Conservation (phyloP, 331 rosid species). For the Telfairia occidentalis region DNA sequence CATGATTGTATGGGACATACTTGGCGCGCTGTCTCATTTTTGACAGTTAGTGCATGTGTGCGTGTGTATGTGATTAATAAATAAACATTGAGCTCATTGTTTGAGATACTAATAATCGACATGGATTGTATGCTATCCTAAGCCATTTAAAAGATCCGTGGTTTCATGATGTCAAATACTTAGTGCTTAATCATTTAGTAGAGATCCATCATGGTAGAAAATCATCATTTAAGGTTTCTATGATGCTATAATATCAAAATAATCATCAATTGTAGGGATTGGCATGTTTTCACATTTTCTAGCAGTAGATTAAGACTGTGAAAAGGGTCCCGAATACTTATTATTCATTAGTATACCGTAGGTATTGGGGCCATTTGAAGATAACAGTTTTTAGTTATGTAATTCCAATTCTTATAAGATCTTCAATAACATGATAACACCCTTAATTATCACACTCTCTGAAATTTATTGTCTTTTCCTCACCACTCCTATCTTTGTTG, state of each 20-base stretch:
- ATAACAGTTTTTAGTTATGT: background rate
- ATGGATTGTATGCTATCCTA: background rate
- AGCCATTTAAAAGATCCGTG: background rate
- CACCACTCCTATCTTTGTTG: background rate
- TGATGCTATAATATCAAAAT: background rate
- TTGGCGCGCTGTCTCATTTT: background rate
- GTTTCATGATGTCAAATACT: background rate
- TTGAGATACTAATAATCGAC: background rate
- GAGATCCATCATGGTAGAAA: background rate
- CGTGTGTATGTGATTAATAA: background rate
- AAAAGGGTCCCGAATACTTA: background rate
- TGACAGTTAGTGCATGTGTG: background rate
- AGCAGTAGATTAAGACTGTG: background rate
- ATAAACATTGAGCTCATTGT: background rate
- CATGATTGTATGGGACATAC: conserved; percentile 35
- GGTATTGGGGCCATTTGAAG: background rate
- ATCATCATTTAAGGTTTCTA: background rate
- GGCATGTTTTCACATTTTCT: background rate
- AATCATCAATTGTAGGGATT: background rate
- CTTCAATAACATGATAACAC: background rate
- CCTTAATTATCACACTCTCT: background rate
- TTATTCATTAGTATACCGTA: background rate
- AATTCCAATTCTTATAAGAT: background rate
- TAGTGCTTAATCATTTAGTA: background rate
- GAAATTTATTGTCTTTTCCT: background rate